Evolutionary conservation across 1,284 basidiomycete genomes (phyloP), one percentile per base, ranked within the genome.

Genomic region (Sporisorium iseilematis-ciliati): DNA sequence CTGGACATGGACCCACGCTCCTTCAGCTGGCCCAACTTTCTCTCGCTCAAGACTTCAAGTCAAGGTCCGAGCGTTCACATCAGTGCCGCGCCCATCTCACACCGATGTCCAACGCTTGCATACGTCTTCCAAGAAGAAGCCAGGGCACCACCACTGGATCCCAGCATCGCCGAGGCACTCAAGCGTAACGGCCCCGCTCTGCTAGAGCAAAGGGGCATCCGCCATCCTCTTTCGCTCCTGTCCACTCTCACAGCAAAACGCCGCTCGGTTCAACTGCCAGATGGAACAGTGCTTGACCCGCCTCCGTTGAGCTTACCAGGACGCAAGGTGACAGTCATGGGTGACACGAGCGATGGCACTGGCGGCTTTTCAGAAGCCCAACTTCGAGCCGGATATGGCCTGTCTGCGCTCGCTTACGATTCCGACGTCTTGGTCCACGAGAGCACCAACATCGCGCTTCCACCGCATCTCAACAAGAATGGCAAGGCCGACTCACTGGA

Each of bases 351-450:
- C 48, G 83, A 84, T 55, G 83, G 81, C 7, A 81, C 77, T 4
- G 79, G 74, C 11, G 81, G 75, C 26, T 68, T 60, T 46, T 57
- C 62, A 8, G 48, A 61, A 14, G 26, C 43, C 2, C 65, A 65
- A 41, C 65, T 66, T 4, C 52, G 52, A 35, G 53, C 54, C 10
- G 58, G 58, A 11, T 58, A n/a, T 21, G 66, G 68, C 25, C 26
- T 67, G 42, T 59, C 57, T n/a, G 60, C 56, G 25, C 55, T 55
- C 6, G 66, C 51, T 2, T 58, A 62, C 20, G 83, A 74, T 12
- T 73, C 79, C 7, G 82, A 84, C 52, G 62, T 84, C 5, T 56
- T 84, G 18, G 82, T 84, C 1, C 83, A 84, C 54, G 83, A 84
- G 55, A 82, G 78, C 49, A 84, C 83, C 33, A 84, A 84, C 58